Percentiles rank a stretch among this genome's conserved stretches.
phyloP scores from a whole-genome alignment of 148 eudicot genomes.

The Heliamphora exappendiculata region DNA sequence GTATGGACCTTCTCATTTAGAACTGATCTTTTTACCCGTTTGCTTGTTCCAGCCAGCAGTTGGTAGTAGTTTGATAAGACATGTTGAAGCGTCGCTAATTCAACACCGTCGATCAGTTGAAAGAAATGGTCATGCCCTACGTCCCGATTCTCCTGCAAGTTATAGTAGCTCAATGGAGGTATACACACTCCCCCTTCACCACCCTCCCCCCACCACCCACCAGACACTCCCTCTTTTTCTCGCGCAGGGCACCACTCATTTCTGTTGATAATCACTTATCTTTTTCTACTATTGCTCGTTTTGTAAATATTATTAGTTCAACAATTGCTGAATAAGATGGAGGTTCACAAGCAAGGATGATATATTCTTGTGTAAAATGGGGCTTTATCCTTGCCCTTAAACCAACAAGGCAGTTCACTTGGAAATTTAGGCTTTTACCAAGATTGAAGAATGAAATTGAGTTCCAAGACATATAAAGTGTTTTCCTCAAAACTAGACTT shows the following conservation, averaged over 20 bases:
- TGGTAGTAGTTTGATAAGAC: constrained; percentile 46
- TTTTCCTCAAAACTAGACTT: neutral
- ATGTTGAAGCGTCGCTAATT: constrained; percentile 47
- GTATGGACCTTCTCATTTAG: neutral
- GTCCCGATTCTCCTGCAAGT: constrained; percentile 63
- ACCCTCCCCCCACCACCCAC: neutral
- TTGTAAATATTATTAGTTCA: neutral
- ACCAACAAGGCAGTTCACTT: neutral
- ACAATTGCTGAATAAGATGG: neutral
- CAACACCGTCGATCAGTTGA: constrained; percentile 48
- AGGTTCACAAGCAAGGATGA: neutral
- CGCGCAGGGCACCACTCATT: no score
- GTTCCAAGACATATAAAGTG: neutral
- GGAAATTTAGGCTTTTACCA: neutral
- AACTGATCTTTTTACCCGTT: constrained; percentile 6
- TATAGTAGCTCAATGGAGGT: constrained; percentile 84
- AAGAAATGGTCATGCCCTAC: constrained; percentile 38
- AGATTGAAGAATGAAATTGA: neutral
- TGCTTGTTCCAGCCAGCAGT: constrained; percentile 36
- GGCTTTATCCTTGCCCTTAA: neutral
- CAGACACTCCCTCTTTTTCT: no score
- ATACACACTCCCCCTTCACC: neutral
- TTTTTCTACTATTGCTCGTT: no score
- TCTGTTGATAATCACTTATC: no score
- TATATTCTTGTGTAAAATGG: neutral